Evolutionary conservation across 768 basidiomycete species (phyloP), one percentile per base, ranked within the genome.

Genomic region (Calocybe indica): DNA sequence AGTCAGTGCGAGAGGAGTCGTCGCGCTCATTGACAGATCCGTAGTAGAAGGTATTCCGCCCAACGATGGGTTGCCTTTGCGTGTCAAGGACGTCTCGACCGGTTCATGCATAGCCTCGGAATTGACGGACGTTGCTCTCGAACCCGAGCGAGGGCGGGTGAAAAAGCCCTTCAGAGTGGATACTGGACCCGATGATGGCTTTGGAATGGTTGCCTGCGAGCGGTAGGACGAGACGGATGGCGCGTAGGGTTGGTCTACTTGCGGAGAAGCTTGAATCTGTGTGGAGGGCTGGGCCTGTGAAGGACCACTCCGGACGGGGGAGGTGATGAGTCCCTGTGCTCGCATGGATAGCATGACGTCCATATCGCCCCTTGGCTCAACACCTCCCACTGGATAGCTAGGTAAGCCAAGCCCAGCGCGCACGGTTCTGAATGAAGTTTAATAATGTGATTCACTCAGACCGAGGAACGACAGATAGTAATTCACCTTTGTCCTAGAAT

Each of bases 311-410:
- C 57, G 46, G 13, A 61, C 61, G 45, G 63, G 62, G 28, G 70
- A 70, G 29, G 69, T 68, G 52, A 72, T 67, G 45, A 81, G 64
- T n/a, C 77, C 80, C 55, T 87, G 85, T 31, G 79, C 72, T 41
- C 82, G 82, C 73, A 90, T 87, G 30, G 85, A 83, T 33, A 90
- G 72, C 78, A 88, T 85, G 40, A 89, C 88, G 59, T 90, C 88
- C 70, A 90, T 78, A 58, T 90, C 88, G 5, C 88, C 88, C 40
- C 81, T 73, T 14, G 85, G 86, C 51, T 88, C 88, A 28, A 75
- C 66, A 11, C 67, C 69, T 14, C 71, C 67, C 3, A 67, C 55
- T 14, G 65, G 64, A 36, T 66, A 66, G 0, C 72, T 59, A 28
- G 78, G 64, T 15, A 71, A 63, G 32, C 78, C 76, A 9, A 89